Evolutionary conservation across 2,329 filamentous ascomycete genomes (phyloP), one percentile per base, ranked within the genome.

Genomic region (Parastagonospora avenae): DNA sequence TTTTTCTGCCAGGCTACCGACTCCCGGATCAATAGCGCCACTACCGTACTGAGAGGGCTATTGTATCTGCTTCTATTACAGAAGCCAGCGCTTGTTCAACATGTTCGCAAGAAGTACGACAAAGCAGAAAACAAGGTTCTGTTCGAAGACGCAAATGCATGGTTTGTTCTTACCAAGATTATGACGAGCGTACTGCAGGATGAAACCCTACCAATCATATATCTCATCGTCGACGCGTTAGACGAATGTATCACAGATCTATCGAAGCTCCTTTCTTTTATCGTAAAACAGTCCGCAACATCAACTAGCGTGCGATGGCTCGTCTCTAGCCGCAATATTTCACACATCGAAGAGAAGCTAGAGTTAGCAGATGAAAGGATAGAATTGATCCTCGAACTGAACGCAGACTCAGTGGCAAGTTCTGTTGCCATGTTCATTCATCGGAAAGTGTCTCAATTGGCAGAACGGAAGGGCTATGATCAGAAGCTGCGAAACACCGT

Each of bases 401-500:
- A 77, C 48, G 33, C 58, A 16, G 44, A 66, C 0, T 66, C 61
- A 1, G 57, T 78, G 8, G 67, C 67, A 1, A 16, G 43, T 0
- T 74, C 76, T 19, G 73, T 79, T 2, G 16, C 50, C 1, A 40
- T 15, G 2, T 82, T 75, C 31, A 79, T 80, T 40, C 6, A 65
- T 0, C 35, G 60, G 36, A 75, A 75, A 46, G 66, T 77, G 0
- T 5, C 29, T 4, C 4, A 66, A 5, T 49, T 79, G 15, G 51
- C 64, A 9, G 3, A 42, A 4, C 15, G 50, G 54, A 62, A 69
- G 12, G 50, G 58, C 32, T 73, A 53, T 31, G n/a, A 79, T 77
- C 70, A 55, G 76, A 12, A 36, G 55, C 0, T 57, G 66, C 6
- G 71, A 78, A 8, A 57, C 12, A 31, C 43, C 7, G 50, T 60